phyloP scores from a whole-genome alignment of 345 rosid species.

The Arabidopsis suecica region DNA sequence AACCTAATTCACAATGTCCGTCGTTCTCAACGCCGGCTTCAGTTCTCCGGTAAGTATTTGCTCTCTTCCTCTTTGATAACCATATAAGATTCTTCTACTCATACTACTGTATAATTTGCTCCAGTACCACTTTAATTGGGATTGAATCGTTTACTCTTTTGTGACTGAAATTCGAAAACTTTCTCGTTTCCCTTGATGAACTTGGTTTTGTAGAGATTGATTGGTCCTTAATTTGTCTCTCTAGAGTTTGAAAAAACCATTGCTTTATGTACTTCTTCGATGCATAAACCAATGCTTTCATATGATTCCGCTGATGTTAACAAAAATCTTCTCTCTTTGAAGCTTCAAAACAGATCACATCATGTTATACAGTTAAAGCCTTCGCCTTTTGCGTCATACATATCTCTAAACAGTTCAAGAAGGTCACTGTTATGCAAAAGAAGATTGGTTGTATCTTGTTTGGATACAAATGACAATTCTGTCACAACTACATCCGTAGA shows the following conservation, averaged over 20 bases:
- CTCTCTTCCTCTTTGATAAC: not conserved
- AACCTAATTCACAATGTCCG: constrained; percentile 30
- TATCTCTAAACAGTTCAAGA: constrained; percentile 1
- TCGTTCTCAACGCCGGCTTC: constrained; percentile 44
- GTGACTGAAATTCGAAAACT: not conserved
- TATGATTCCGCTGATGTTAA: constrained; percentile 20
- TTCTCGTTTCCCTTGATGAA: not conserved
- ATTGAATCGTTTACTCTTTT: not conserved
- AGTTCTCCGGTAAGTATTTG: constrained; percentile 37
- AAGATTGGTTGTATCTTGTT: constrained; percentile 45
- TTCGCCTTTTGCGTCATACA: not conserved
- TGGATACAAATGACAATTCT: constrained; percentile 51
- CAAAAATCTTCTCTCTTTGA: constrained; percentile 15
- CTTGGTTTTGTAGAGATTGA: not conserved
- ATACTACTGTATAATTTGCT: not conserved
- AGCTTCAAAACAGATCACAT: constrained; percentile 32
- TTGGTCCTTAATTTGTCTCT: constrained; percentile 6
- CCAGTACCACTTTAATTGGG: not conserved
- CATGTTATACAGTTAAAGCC: constrained; percentile 25
- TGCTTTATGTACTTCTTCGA: not conserved
- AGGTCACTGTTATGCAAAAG: constrained; percentile 36
- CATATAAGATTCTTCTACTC: not conserved
- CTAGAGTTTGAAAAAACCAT: not conserved
- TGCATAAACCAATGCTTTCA: not conserved
- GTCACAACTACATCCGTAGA: constrained; percentile 31